phyloP scores from a whole-genome alignment of 192 early-diverging fungal genomes.

The Coemansia sp. region DNA sequence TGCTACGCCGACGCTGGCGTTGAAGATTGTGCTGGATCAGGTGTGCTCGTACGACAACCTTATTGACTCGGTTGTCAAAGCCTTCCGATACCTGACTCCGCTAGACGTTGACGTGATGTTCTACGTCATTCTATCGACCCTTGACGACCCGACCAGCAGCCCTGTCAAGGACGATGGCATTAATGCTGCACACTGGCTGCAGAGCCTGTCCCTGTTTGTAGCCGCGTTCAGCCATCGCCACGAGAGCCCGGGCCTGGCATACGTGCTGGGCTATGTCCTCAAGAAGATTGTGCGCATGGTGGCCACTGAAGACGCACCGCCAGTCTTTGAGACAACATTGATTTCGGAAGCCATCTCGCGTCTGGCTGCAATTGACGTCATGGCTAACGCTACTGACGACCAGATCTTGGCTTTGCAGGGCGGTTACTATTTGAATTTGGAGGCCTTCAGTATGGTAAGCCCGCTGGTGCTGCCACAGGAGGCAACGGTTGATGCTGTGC shows the following conservation, averaged over 20 bases:
- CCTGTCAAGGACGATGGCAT: conserved; percentile 45
- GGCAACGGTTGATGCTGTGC: conserved; percentile 23
- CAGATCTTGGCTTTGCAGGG: conserved; percentile 45
- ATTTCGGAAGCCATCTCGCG: conserved; percentile 32
- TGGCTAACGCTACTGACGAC: conserved; percentile 45
- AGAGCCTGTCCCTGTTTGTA: conserved; percentile 43
- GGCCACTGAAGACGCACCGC: conserved; percentile 20
- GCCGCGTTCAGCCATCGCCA: conserved; percentile 40
- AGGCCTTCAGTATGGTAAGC: conserved; percentile 49
- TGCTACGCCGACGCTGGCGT: conserved; percentile 33
- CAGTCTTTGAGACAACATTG: conserved; percentile 32
- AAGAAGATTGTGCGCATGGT: conserved; percentile 29
- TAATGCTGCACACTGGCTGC: conserved; percentile 47
- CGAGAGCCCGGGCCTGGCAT: conserved; percentile 30
- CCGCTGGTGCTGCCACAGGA: conserved; percentile 31
- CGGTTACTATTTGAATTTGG: conserved; percentile 35
- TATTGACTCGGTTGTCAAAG: conserved; percentile 45
- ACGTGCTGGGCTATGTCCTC: conserved; percentile 38
- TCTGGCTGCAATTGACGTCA: conserved; percentile 31
- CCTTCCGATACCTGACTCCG: conserved; percentile 46
- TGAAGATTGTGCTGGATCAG: conserved; percentile 46
- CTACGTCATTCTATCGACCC: conserved; percentile 30
- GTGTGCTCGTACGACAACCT: conserved; percentile 53
- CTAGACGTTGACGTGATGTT: conserved; percentile 45
- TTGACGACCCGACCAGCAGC: conserved; percentile 22